Percentiles rank a stretch among this genome's conserved stretches.
Evolutionary conservation across 768 basidiomycete species (phyloP).

Genomic region (Hydnum rufescens): DNA sequence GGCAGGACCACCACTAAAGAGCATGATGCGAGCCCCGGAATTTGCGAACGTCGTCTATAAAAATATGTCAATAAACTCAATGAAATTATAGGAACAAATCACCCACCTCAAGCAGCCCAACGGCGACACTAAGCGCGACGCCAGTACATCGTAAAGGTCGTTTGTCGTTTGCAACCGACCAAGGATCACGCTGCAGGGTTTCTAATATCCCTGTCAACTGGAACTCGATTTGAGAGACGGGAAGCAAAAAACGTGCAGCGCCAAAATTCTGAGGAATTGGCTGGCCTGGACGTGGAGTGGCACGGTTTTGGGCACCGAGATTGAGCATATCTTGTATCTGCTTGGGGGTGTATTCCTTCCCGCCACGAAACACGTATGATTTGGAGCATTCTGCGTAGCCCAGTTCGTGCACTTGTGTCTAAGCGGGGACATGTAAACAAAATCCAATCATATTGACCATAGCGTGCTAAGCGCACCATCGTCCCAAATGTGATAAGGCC

Average conservation of each 20-base stretch:
- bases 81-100: background rate
- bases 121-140: conserved; percentile 81
- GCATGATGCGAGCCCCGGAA: conserved; percentile 89
- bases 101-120: conserved; percentile 69
- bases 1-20: conserved; percentile 87
- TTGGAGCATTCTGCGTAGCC: conserved; percentile 93
- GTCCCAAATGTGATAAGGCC: conserved; percentile 94
- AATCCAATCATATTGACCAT: conserved; percentile 1
- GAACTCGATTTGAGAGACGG: conserved; percentile 84
- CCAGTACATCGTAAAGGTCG: conserved; percentile 88
- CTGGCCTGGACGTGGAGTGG: conserved; percentile 72
- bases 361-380: conserved; percentile 96
- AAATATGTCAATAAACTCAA: background rate
- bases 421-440: conserved; percentile 1
- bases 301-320: conserved; percentile 55
- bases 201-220: conserved; percentile 89
- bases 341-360: conserved; percentile 89
- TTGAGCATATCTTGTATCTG: conserved; percentile 98
- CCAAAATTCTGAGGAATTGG: conserved; percentile 58
- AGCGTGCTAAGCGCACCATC: conserved; percentile 45
- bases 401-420: conserved; percentile 98
- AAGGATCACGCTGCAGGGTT: conserved; percentile 71
- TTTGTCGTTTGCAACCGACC: conserved; percentile 93
- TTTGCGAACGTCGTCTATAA: conserved; percentile 70
- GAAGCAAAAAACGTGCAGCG: conserved; percentile 79